Evolutionary conservation across 371 early-diverging fungal genomes (phyloP).

Genomic region (Blakeslea trispora): DNA sequence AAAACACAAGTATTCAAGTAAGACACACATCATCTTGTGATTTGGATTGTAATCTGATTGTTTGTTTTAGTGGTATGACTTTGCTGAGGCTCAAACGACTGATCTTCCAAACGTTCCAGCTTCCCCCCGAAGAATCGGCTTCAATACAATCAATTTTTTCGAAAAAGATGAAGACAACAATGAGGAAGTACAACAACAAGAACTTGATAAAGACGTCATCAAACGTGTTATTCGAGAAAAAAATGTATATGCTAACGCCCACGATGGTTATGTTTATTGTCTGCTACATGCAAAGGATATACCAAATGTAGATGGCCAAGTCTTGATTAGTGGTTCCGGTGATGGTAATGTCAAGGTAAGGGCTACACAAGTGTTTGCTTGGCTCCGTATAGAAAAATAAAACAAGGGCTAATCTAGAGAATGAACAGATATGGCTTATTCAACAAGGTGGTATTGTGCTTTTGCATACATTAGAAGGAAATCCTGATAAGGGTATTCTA

Average conservation of each 20-base stretch:
- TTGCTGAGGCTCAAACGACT: slow-evolving; percentile 53
- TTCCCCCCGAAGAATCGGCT: slow-evolving; percentile 35
- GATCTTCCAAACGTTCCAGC: slow-evolving; percentile 37
- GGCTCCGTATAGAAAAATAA: neutral
- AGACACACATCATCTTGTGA: too few relatives aligned
- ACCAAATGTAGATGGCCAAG: slow-evolving; percentile 65
- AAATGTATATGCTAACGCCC: slow-evolving; percentile 61
- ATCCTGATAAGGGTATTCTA: slow-evolving; percentile 64
- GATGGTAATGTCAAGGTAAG: slow-evolving; percentile 83
- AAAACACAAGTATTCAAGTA: slow-evolving; percentile 84
- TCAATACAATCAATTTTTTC: slow-evolving; percentile 33
- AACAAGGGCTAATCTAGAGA: too few relatives aligned
- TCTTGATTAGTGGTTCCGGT: slow-evolving; percentile 82
- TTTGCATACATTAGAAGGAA: slow-evolving; percentile 51
- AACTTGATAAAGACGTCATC: slow-evolving; percentile 42
- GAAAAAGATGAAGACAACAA: slow-evolving; percentile 16
- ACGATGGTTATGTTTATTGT: slow-evolving; percentile 78
- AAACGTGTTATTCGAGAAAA: slow-evolving; percentile 59
- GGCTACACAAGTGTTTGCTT: neutral
- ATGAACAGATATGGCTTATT: slow-evolving; percentile 58
- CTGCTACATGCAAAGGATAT: slow-evolving; percentile 55
- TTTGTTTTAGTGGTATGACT: slow-evolving; percentile 57
- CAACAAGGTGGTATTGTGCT: slow-evolving; percentile 40
- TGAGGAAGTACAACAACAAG: slow-evolving; percentile 25
- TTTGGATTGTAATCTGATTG: neutral